Evolutionary conservation across 2,329 filamentous ascomycete genomes (phyloP).

Genomic region (Trichoderma polysporum): DNA sequence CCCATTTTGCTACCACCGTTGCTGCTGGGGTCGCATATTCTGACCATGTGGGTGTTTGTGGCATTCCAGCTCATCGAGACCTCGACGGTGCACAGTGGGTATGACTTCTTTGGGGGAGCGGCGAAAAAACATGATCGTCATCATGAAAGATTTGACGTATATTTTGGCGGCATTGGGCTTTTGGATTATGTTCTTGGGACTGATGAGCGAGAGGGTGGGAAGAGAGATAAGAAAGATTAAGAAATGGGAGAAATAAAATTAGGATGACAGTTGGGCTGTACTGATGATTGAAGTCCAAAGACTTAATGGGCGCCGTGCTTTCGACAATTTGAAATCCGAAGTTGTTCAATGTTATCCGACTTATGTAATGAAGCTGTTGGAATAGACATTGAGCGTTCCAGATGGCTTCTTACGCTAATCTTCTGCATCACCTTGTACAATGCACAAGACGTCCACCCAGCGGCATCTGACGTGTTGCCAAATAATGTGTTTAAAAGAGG

Average conservation of each 20-base stretch:
- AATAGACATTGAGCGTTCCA: no score
- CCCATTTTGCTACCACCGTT: conserved; percentile 52
- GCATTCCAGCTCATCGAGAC: conserved; percentile 51
- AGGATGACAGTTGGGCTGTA: neutral
- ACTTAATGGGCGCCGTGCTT: neutral
- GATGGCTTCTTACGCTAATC: no score
- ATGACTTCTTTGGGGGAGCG: conserved; percentile 50
- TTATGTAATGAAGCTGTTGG: no score
- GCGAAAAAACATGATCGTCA: conserved; percentile 56
- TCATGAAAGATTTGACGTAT: conserved; percentile 55
- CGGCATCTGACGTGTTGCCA: no score
- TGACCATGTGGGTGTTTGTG: conserved; percentile 54
- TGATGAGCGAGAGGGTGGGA: conserved; percentile 28
- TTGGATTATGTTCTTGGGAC: conserved; percentile 56
- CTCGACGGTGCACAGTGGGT: conserved; percentile 56
- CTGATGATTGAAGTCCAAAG: neutral
- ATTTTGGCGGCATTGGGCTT: conserved; percentile 53
- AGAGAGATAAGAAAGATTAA: conserved; percentile 16
- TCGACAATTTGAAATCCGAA: neutral
- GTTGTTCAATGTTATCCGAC: no score
- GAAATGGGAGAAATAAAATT: neutral
- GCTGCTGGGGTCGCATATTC: conserved; percentile 46
- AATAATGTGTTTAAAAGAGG: no score
- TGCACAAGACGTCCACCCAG: no score
- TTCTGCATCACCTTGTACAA: no score